Conservation (phyloP, 1,284 basidiomycete species). For the Salmacisia buchloeana region DNA sequence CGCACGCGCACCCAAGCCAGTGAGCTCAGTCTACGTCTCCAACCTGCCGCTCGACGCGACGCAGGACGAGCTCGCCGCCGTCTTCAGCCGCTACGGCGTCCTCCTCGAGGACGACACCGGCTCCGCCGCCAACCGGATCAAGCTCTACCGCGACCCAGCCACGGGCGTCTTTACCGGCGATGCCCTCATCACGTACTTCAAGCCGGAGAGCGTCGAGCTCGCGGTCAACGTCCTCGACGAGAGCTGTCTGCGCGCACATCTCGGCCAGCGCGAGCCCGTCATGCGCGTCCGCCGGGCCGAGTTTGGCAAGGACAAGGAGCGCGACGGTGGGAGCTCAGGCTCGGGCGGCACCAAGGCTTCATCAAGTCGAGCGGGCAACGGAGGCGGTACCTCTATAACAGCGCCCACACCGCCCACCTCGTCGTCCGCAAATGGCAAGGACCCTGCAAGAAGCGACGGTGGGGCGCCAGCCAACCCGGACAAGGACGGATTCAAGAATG, state of each 20-base stretch:
- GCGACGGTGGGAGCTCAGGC: not conserved
- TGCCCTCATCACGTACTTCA: constrained; percentile 93
- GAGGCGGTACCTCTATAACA: no score
- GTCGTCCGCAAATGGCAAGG: no score
- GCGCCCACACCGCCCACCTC: no score
- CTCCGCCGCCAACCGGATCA: constrained; percentile 67
- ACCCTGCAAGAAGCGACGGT: no score
- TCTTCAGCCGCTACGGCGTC: constrained; percentile 84
- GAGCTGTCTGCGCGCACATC: constrained; percentile 79
- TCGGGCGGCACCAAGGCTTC: not conserved
- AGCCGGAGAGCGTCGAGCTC: constrained; percentile 84
- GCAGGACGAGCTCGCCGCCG: constrained; percentile 66
- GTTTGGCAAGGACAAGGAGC: constrained; percentile 54
- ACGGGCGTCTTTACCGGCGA: constrained; percentile 91
- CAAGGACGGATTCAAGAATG: not conserved
- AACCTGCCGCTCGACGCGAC: constrained; percentile 75
- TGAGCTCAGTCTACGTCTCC: constrained; percentile 83
- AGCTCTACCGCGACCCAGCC: constrained; percentile 71
- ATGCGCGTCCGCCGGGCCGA: constrained; percentile 82
- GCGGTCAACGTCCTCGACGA: constrained; percentile 85
- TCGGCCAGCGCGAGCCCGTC: constrained; percentile 58
- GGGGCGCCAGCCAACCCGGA: not conserved
- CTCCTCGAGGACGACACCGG: constrained; percentile 85
- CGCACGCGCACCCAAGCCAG: not conserved
- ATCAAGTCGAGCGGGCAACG: not conserved